phyloP scores from a whole-genome alignment of 2,329 filamentous ascomycete genomes.

The Ceratocystis smalleyi region DNA sequence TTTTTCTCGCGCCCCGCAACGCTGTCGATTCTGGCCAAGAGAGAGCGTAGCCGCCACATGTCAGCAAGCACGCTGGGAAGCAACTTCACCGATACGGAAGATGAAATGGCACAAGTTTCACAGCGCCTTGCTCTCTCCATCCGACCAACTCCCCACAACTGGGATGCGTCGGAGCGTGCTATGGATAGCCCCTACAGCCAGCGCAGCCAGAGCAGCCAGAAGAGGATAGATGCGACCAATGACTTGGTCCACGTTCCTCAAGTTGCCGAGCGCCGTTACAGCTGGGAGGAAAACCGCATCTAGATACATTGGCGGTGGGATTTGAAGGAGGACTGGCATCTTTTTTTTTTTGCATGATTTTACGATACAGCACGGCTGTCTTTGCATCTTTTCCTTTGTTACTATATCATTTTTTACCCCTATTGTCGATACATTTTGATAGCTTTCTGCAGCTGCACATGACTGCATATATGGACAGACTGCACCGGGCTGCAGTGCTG shows the following conservation, averaged over 20 bases:
- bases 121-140: neutral
- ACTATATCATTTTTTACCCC: slow-evolving; percentile 10
- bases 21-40: neutral
- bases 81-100: slow-evolving; percentile 35
- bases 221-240: slow-evolving; percentile 29
- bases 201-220: slow-evolving; percentile 30
- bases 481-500: slow-evolving; percentile 3
- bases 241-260: slow-evolving; percentile 39
- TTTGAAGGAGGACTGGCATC: neutral
- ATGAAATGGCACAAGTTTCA: slow-evolving; percentile 17
- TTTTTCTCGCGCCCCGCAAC: slow-evolving; percentile 1
- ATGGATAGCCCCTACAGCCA: slow-evolving; percentile 2
- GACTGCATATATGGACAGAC: neutral
- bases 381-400: slow-evolving; percentile 9
- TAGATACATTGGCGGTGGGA: neutral
- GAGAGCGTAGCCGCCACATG: slow-evolving; percentile 7
- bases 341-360: slow-evolving; percentile 9
- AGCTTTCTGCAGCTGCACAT: neutral
- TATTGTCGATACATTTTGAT: slow-evolving; percentile 9
- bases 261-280: slow-evolving; percentile 34
- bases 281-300: slow-evolving; percentile 30
- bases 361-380: slow-evolving; percentile 5
- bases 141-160: slow-evolving; percentile 19
- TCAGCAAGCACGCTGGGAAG: slow-evolving; percentile 32
- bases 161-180: neutral